Conservation (phyloP, 1,139 yeast species). For the Scheffersomyces quercinus region DNA sequence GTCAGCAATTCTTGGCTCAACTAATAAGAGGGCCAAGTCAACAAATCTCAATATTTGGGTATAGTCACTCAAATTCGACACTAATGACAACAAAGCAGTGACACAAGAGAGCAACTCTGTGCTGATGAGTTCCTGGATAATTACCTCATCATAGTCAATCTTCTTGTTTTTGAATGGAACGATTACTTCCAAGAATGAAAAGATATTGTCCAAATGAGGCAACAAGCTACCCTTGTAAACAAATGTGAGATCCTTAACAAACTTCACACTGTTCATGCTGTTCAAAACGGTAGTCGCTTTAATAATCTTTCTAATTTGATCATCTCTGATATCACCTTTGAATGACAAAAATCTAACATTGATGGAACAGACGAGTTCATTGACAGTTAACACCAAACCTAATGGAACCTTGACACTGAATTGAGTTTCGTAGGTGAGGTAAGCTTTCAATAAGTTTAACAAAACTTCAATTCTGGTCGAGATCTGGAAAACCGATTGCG, state of each 20-base stretch:
- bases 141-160: slow-evolving; percentile 31
- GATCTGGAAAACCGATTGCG: slow-evolving; percentile 50
- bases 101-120: slow-evolving; percentile 31
- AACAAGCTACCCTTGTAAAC: slow-evolving; percentile 47
- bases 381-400: slow-evolving; percentile 49
- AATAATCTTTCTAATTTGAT: slow-evolving; percentile 41
- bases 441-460: slow-evolving; percentile 44
- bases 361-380: slow-evolving; percentile 54
- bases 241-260: slow-evolving; percentile 39
- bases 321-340: slow-evolving; percentile 60
- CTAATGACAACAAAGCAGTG: slow-evolving; percentile 28
- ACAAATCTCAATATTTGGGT: slow-evolving; percentile 43
- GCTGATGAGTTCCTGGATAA: slow-evolving; percentile 33
- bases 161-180: slow-evolving; percentile 49
- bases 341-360: slow-evolving; percentile 55
- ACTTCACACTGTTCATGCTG: slow-evolving; percentile 44
- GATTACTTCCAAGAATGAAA: slow-evolving; percentile 54
- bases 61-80: slow-evolving; percentile 37
- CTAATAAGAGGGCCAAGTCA: slow-evolving; percentile 46
- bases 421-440: slow-evolving; percentile 47
- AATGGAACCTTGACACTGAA: slow-evolving; percentile 56
- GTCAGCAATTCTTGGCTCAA: slow-evolving; percentile 37
- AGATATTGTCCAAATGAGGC: slow-evolving; percentile 48
- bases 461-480: slow-evolving; percentile 51
- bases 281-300: slow-evolving; percentile 40